Base-by-base conservation (phyloP, 192 early-diverging fungal species). In the Podila minutissima region DNA sequence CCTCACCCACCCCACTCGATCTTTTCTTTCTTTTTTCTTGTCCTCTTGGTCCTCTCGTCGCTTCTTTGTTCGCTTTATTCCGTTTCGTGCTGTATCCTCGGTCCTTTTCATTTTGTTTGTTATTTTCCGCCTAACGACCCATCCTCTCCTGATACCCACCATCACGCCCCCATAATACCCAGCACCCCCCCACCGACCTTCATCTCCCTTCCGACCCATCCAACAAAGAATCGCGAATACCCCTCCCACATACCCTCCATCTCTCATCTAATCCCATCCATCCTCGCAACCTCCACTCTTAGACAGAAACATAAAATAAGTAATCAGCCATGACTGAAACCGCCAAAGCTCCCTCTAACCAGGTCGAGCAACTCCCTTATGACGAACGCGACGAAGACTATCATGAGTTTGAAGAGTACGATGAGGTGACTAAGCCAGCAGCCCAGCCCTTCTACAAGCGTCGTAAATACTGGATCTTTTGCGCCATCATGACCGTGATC, bases 401-500 rank as follows among this genome's bases (percentile, higher is more conserved):
- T 61, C 76, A 79, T n/a, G 76, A 79, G 66, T 79, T 79, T 64
- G 65, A 79, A 33, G 76, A 79, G 53, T 79, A 79, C 53, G 70
- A 72, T 59, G 76, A 79, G 53, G 76, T 72, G 60, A 72, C 59
- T n/a, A 79, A 79, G 49, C 86, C 88, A 22, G 64, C 67, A 5
- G 79, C 73, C 49, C 70, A 57, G 20, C 83, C 75, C 24, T 88
- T 86, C 49, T 88, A 88, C 59, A 85, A 85, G 59, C 74, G 84
- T 15, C 83, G 83, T 32, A 87, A 86, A 29, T 88, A 83, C 62
- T 88, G 88, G 85, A 83, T 84, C 64, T 83, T 88, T 55, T 91
- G 88, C 70, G 71, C 74, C 28, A 78, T 85, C 32, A 60, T 87
- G 65, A 84, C 72, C 8, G 72, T 85, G n/a, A 78, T 91, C 41